These are phyloP conservation scores for Salvia miltiorrhiza DNA, from an alignment of 257 asterid genomes.

Conservation along the genomic window DNA sequence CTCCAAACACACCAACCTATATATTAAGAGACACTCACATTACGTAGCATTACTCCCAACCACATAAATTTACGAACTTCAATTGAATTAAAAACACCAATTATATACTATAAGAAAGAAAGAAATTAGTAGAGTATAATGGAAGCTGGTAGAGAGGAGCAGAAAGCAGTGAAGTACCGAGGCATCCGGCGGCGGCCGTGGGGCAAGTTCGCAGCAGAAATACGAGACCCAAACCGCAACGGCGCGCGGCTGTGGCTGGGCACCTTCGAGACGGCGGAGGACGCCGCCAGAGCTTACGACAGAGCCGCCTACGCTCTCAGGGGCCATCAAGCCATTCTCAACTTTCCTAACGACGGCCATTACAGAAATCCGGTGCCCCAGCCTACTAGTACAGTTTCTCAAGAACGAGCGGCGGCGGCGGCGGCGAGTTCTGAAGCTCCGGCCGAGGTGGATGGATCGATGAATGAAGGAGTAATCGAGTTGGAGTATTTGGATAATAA, in stretches of 20 bases:
- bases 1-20: background rate
- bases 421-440: background rate
- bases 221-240: conserved; percentile 64
- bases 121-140: background rate
- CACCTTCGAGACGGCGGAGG: conserved; percentile 73
- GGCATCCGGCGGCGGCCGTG: conserved; percentile 82
- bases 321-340: conserved; percentile 84
- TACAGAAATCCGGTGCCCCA: conserved; percentile 19
- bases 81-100: too few species aligned
- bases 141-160: conserved; percentile 2
- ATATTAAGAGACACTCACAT: background rate
- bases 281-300: conserved; percentile 83
- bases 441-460: conserved; percentile 6
- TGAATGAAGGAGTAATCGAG: conserved; percentile 46
- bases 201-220: conserved; percentile 90
- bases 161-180: conserved; percentile 43
- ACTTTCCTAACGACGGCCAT: conserved; percentile 69
- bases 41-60: background rate
- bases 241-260: conserved; percentile 88
- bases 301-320: conserved; percentile 74
- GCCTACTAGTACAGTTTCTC: background rate
- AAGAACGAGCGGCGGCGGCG: background rate
- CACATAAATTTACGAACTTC: background rate
- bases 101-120: too few species aligned
- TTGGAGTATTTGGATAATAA: conserved; percentile 63